phyloP scores from a whole-genome alignment of 768 basidiomycete genomes.

The Tricholoma sp. region DNA sequence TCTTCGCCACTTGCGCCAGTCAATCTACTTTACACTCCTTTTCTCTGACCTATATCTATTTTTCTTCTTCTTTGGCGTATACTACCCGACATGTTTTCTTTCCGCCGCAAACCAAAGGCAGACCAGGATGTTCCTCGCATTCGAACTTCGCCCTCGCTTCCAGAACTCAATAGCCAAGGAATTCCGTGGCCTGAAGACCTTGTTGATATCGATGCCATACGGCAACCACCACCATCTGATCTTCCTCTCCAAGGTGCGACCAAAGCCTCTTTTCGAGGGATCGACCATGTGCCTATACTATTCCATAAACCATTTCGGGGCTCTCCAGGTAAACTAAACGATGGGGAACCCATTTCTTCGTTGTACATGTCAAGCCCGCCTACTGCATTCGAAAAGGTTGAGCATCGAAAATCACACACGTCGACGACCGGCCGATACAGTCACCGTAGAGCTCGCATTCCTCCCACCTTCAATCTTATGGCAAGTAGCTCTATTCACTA shows the following conservation, averaged over 20 bases:
- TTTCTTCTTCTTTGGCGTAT: constrained; percentile 14
- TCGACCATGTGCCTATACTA: constrained; percentile 51
- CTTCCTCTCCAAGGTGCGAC: constrained; percentile 58
- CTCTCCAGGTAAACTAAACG: constrained; percentile 39
- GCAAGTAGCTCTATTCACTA: constrained; percentile 30
- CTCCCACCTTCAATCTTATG: constrained; percentile 86
- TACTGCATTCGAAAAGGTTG: constrained; percentile 63
- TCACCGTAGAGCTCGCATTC: constrained; percentile 58
- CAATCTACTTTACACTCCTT: constrained; percentile 14
- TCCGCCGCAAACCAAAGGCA: constrained; percentile 65
- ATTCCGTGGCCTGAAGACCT: constrained; percentile 85
- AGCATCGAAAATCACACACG: constrained; percentile 43
- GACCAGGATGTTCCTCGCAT: constrained; percentile 43
- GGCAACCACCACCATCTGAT: constrained; percentile 37
- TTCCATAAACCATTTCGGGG: constrained; percentile 82
- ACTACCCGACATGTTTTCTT: constrained; percentile 57
- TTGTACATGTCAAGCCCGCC: constrained; percentile 64
- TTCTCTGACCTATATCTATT: constrained; percentile 15
- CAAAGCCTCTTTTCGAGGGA: constrained; percentile 58
- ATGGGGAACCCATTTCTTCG: constrained; percentile 56
- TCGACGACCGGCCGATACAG: constrained; percentile 42
- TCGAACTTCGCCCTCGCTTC: constrained; percentile 75
- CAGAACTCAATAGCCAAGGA: constrained; percentile 67
- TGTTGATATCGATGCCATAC: constrained; percentile 65
- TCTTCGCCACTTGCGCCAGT: constrained; percentile 7